Conservation (phyloP, 345 rosid genomes). For the Streptanthus diversifolius region DNA sequence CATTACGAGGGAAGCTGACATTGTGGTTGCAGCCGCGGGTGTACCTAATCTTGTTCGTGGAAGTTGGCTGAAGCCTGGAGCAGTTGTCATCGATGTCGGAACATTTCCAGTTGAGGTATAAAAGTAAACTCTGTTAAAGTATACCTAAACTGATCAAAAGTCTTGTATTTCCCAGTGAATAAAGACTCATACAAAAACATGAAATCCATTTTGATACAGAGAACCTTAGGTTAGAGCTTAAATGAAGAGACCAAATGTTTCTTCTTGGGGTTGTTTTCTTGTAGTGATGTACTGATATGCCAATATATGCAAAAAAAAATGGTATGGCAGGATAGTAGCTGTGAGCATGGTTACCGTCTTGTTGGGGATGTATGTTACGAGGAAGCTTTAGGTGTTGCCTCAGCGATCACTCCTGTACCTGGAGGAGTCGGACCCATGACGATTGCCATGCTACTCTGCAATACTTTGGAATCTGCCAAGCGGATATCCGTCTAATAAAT, state of each 20-base stretch:
- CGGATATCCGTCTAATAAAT: conserved; percentile 23
- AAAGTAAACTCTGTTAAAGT: neutral
- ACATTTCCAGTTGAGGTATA: conserved; percentile 77
- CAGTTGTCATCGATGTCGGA: conserved; percentile 85
- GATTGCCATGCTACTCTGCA: conserved; percentile 81
- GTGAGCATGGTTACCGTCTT: conserved; percentile 71
- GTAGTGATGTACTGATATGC: neutral
- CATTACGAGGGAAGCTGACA: conserved; percentile 70
- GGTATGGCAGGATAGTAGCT: conserved; percentile 57
- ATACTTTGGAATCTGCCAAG: conserved; percentile 77
- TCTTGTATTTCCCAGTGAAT: neutral
- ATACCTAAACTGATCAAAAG: neutral
- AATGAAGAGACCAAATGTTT: neutral
- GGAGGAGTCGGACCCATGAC: conserved; percentile 96
- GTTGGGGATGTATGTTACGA: conserved; percentile 80
- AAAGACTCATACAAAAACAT: neutral
- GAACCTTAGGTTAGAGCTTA: neutral
- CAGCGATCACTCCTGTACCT: conserved; percentile 87
- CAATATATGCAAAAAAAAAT: neutral
- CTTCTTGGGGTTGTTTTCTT: neutral
- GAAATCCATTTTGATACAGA: neutral
- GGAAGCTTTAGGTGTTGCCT: conserved; percentile 72
- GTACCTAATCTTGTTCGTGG: conserved; percentile 81
- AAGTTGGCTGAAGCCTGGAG: conserved; percentile 80
- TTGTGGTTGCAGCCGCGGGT: conserved; percentile 77